Evolutionary conservation across 768 basidiomycete genomes (phyloP), one percentile per base, ranked within the genome.

Genomic region (Mycena galopus): DNA sequence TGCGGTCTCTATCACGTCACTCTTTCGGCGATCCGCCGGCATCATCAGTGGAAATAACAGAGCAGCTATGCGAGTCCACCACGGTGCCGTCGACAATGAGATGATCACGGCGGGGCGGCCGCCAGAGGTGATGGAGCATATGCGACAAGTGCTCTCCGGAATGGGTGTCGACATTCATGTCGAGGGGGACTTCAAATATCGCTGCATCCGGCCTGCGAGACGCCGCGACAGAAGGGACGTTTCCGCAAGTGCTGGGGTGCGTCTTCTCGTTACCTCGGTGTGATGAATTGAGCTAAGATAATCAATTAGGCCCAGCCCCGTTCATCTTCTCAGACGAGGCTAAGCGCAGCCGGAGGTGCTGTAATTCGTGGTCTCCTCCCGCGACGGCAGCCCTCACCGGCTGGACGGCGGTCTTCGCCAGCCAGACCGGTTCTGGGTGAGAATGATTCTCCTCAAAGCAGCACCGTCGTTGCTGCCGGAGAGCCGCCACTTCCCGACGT

Each of bases 21-120:
- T 75, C 35, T 75, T 75, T 59, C 53, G 74, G 29, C 71, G 74
- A 17, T 75, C 74, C 9, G 67, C 71, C 6, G 71, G 74, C 5
- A 71, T 75, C 14, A 39, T 61, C 9, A 68, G 27, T 19, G 73
- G 68, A 19, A 58, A 35, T 37, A 56, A 39, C 44, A 71, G 25
- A 42, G 44, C 69, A 32, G 88, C 84, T 44, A 75, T 94, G 50
- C 89, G 92, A 10, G 85, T 90, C n/a, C 97, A 98, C 77, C 92
- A 93, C 68, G 96, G 96, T 71, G 92, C 97, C 1, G 93, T 97
- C 64, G 97, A 98, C 81, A 91, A 93, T 75, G 90, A 90, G 14
- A 96, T 91, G 30, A 88, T 97, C 71, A 97, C 97, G 25, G 93
- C 89, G 0, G 86, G 89, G 11, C 84, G 89, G 7, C 96, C 97